Evolutionary conservation across 75 land plant species (phyloP), one percentile per base, ranked within the genome.

Genomic region (Gnetum montanum): DNA sequence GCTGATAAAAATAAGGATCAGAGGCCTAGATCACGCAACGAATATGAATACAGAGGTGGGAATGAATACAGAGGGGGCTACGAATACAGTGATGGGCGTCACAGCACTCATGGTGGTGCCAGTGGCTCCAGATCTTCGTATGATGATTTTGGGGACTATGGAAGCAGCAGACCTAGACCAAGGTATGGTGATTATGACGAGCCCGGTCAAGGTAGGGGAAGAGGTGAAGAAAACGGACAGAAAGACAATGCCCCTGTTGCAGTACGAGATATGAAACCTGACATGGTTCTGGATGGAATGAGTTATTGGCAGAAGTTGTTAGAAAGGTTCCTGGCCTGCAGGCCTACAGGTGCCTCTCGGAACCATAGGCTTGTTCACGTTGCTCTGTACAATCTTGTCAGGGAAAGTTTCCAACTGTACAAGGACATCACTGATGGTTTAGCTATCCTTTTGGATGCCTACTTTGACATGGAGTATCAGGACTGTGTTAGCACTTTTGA

Each of bases 281-380:
- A 75, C 7, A 53, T 58, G 55, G 29, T 94, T 2, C 69, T 94
- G 26, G 71, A 79, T 26, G 75, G 68, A 65, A 47, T 72, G 31
- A 84, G 82, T 22, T 58, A 66, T 27, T 60, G 90, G 70, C 82
- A 77, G 62, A 73, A 72, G 49, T 63, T 90, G 35, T 58, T 90
- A 44, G 88, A 94, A 34, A 65, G 98, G 23, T 74, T 90, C 31
- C 76, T 94, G 6, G 88, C 84, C 3, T 79, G 90, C 59, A 72
- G 91, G 0, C 98, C 98, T 0, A 74, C 96, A 60, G 98, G 96
- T 47, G 73, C 74, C 16, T 85, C 97, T 12, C 85, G 75, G 68
- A 18, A 36, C 61, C 79, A 81, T 72, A 59, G 92, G 44, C 47
- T 95, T 13, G 80, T 88, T 44, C 68, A 71, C 25, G 69, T 81